Evolutionary conservation across 106 monocot genomes (phyloP).

Genomic region (Dioscorea zingiberensis): DNA sequence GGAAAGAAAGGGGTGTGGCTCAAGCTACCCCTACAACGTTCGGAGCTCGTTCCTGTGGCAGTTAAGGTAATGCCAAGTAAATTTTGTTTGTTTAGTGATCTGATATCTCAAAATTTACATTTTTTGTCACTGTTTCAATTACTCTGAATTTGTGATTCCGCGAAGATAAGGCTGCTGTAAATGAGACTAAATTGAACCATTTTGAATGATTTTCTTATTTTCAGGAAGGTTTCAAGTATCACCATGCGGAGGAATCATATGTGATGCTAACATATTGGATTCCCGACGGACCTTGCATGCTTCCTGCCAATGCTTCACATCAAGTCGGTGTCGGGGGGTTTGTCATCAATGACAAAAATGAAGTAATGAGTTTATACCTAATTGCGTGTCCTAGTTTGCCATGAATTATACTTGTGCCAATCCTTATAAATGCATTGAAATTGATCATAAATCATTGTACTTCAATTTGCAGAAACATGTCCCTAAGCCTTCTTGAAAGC

Average conservation of each 20-base stretch:
- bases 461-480: no score
- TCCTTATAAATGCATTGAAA: no score
- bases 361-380: constrained; percentile 23
- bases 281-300: constrained; percentile 71
- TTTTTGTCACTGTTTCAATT: no score
- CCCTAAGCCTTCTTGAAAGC: no score
- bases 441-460: no score
- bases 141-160: no score
- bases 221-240: constrained; percentile 88
- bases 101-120: no score
- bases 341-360: constrained; percentile 72
- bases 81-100: no score
- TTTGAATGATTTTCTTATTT: constrained; percentile 5
- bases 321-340: constrained; percentile 88
- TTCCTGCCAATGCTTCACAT: constrained; percentile 92
- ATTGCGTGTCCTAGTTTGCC: no score
- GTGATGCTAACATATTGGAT: constrained; percentile 92
- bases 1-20: constrained; percentile 93
- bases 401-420: no score
- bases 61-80: constrained; percentile 55
- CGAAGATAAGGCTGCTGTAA: no score
- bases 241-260: constrained; percentile 82
- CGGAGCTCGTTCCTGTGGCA: constrained; percentile 79
- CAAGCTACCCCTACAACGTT: constrained; percentile 57
- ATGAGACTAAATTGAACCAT: not conserved